A percentile compares a stretch with the other conserved stretches of the same genome.
Conservation (phyloP, 257 asterid species). For the Rehmannia glutinosa region DNA sequence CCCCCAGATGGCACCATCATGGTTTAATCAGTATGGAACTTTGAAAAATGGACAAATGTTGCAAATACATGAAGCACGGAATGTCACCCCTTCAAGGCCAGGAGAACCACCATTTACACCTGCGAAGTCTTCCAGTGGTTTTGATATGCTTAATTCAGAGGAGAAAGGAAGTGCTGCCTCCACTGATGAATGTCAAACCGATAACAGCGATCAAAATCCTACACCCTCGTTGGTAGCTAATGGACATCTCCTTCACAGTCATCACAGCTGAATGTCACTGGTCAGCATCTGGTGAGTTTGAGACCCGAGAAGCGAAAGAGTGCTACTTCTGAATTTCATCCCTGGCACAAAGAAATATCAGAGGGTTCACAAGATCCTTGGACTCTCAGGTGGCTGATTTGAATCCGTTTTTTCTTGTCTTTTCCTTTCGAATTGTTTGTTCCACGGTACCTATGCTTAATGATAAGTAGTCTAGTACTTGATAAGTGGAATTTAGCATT, state of each 20-base stretch:
- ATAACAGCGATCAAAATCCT: conserved; percentile 21
- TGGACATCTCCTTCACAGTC: conserved; percentile 36
- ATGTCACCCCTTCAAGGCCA: conserved; percentile 28
- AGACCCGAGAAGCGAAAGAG: conserved; percentile 55
- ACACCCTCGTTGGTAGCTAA: conserved; percentile 19
- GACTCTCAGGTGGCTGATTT: conserved; percentile 45
- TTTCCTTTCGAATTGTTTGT: background rate
- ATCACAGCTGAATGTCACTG: conserved; percentile 20
- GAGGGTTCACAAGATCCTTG: conserved; percentile 31
- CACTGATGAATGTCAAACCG: conserved; percentile 29
- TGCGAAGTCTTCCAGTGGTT: conserved; percentile 38
- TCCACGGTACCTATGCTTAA: background rate
- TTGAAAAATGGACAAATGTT: conserved; percentile 44
- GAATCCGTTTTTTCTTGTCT: background rate
- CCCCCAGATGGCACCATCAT: conserved; percentile 65
- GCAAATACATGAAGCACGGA: conserved; percentile 30
- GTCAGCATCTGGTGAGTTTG: conserved; percentile 31
- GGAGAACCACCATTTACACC: conserved; percentile 35
- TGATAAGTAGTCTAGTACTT: background rate
- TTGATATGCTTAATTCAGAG: conserved; percentile 34
- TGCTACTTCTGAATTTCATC: conserved; percentile 37
- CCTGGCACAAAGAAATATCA: conserved; percentile 69
- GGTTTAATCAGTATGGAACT: conserved; percentile 55
- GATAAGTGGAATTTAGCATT: background rate
- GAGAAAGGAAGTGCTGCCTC: conserved; percentile 34